Conservation (phyloP, 1,139 yeast species). For the Hemisphaericaspora lyxosophila region DNA sequence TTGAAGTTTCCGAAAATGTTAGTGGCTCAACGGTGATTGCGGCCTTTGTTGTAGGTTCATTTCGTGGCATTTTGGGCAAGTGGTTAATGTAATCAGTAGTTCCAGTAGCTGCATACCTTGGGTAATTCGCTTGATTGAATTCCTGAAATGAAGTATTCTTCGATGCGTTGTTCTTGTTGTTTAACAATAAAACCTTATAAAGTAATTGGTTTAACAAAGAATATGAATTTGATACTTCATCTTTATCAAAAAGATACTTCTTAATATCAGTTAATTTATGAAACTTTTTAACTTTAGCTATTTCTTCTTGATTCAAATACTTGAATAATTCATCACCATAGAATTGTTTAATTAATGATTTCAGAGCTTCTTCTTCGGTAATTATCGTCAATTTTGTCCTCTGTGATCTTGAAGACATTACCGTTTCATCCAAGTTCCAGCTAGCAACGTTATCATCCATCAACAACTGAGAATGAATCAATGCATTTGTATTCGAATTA, state of each 20-base stretch:
- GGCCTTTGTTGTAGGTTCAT: background rate
- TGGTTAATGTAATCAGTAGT: conserved; percentile 16
- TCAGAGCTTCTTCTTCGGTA: background rate
- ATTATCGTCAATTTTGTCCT: conserved; percentile 13
- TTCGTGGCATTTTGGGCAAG: conserved; percentile 9
- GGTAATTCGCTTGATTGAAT: background rate
- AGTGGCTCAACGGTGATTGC: conserved; percentile 9
- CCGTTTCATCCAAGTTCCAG: conserved; percentile 44
- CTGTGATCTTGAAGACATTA: conserved; percentile 12
- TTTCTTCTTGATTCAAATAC: conserved; percentile 25
- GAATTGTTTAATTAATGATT: conserved; percentile 20
- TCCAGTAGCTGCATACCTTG: conserved; percentile 7
- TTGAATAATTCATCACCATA: conserved; percentile 38
- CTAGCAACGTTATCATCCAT: conserved; percentile 46
- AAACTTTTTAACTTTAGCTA: conserved; percentile 28
- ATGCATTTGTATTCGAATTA: conserved; percentile 11
- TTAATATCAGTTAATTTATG: conserved; percentile 22
- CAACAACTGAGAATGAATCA: conserved; percentile 8
- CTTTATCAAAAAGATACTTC: conserved; percentile 12
- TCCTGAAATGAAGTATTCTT: background rate
- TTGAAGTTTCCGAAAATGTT: conserved; percentile 15
- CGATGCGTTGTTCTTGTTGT: conserved; percentile 1
- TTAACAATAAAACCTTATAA: conserved; percentile 15
- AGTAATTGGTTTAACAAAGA: conserved; percentile 17
- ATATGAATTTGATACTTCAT: conserved; percentile 5